Evolutionary conservation across 1,284 basidiomycete species (phyloP).

Genomic region (Irpex sp.): DNA sequence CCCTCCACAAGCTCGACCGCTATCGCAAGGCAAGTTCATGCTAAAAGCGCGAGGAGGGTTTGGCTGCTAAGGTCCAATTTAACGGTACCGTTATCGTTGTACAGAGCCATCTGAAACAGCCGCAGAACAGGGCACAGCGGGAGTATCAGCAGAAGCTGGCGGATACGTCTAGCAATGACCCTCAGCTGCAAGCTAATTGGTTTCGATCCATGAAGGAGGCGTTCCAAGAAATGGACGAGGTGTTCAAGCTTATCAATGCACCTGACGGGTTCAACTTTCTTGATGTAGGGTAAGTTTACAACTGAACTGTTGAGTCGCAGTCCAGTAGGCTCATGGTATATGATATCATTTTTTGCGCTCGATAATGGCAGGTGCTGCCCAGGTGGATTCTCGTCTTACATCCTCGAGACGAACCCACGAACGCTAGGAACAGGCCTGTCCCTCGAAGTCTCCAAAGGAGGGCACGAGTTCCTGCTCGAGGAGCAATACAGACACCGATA

Average conservation of each 20-base stretch:
- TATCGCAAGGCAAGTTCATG: background rate
- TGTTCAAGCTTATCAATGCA: slow-evolving; percentile 16
- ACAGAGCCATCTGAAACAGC: background rate
- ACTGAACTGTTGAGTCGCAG: no score
- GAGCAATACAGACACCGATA: slow-evolving; percentile 15
- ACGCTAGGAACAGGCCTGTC: slow-evolving; percentile 25
- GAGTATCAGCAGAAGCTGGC: background rate
- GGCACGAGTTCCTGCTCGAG: slow-evolving; percentile 19
- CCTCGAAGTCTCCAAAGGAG: slow-evolving; percentile 21
- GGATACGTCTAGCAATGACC: background rate
- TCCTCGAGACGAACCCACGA: slow-evolving; percentile 19
- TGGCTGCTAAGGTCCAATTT: background rate
- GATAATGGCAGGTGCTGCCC: slow-evolving; percentile 20
- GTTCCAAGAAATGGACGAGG: slow-evolving; percentile 22
- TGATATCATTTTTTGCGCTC: no score
- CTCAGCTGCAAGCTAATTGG: slow-evolving; percentile 2
- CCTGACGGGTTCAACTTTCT: slow-evolving; percentile 19
- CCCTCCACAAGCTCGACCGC: background rate
- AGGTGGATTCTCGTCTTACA: slow-evolving; percentile 27
- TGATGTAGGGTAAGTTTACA: slow-evolving; percentile 22
- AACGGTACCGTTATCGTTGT: background rate
- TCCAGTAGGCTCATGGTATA: no score
- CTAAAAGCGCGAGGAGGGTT: background rate
- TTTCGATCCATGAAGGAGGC: slow-evolving; percentile 18
- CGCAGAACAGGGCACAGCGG: background rate